A percentile compares a stretch with the other conserved stretches of the same genome.
These are phyloP conservation scores for Phalaenopsis hybrid DNA, from an alignment of 116 monocot species.

Conservation along the genomic window DNA sequence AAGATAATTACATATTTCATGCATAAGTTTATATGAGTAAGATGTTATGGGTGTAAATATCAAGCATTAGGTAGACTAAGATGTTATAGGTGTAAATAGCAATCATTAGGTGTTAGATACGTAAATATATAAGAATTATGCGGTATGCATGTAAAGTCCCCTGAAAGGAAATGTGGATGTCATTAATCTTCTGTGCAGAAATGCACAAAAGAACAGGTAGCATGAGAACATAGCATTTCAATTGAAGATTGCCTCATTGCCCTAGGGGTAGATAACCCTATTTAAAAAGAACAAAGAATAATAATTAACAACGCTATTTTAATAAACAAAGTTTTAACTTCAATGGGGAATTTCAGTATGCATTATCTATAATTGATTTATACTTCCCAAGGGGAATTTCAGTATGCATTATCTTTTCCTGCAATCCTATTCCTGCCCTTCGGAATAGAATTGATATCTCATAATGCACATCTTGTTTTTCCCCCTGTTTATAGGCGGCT, in stretches of 20 bases:
- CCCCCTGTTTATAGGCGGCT: conserved; percentile 41
- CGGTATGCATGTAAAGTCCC: neutral
- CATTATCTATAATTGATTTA: neutral
- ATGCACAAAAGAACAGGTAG: neutral
- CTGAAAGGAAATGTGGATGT: neutral
- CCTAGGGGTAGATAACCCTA: neutral
- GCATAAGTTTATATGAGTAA: too few relatives aligned
- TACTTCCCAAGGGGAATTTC: neutral
- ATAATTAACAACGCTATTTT: neutral
- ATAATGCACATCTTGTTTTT: neutral
- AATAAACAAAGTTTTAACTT: neutral
- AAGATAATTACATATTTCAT: too few relatives aligned
- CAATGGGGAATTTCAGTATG: too few relatives aligned
- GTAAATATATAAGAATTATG: too few relatives aligned
- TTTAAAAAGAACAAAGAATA: neutral
- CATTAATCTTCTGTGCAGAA: neutral
- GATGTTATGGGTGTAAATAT: too few relatives aligned
- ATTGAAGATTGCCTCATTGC: neutral
- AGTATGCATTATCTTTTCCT: neutral
- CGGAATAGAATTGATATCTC: neutral
- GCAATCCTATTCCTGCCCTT: neutral
- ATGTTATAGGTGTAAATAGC: too few relatives aligned
- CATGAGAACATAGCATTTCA: neutral
- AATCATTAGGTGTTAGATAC: too few relatives aligned
- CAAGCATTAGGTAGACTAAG: too few relatives aligned